phyloP scores from a whole-genome alignment of 139 green algal genomes.

The Closterium sp. region DNA sequence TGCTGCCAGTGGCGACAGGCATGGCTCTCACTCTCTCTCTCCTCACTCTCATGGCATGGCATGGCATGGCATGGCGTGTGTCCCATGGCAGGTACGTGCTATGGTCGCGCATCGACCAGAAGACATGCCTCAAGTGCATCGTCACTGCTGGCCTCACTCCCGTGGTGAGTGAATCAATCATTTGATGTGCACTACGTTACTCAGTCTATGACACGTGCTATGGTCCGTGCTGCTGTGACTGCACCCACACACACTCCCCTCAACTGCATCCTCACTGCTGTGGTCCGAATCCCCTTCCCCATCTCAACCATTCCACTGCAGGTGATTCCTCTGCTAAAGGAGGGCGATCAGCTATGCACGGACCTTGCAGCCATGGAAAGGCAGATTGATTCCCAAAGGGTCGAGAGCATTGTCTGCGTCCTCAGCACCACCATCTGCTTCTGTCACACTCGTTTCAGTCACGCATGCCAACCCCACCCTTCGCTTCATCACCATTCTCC shows the following conservation, averaged over 20 bases:
- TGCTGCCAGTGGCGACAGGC: conserved; percentile 89
- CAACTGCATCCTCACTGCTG: conserved; percentile 77
- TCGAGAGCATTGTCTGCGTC: too few species aligned
- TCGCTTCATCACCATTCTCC: too few species aligned
- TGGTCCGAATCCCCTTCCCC: too few species aligned
- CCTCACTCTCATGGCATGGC: conserved; percentile 48
- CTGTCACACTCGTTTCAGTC: too few species aligned
- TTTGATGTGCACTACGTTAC: too few species aligned
- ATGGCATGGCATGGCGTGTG: background rate
- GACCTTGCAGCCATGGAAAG: too few species aligned
- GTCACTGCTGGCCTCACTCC: conserved; percentile 64
- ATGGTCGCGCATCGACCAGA: conserved; percentile 96
- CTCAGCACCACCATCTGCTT: too few species aligned
- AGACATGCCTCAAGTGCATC: conserved; percentile 95
- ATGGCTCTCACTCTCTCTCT: conserved; percentile 84
- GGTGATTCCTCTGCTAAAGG: too few species aligned
- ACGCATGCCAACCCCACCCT: too few species aligned
- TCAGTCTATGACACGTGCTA: conserved; percentile 61
- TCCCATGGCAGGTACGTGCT: conserved; percentile 66
- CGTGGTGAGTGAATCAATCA: background rate
- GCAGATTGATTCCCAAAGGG: too few species aligned
- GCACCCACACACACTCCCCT: conserved; percentile 90
- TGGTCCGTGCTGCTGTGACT: conserved; percentile 61
- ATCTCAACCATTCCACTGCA: too few species aligned
- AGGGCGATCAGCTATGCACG: too few species aligned